Evolutionary conservation across 169 alveolate species (phyloP).

Genomic region (Plasmodium relictum): DNA sequence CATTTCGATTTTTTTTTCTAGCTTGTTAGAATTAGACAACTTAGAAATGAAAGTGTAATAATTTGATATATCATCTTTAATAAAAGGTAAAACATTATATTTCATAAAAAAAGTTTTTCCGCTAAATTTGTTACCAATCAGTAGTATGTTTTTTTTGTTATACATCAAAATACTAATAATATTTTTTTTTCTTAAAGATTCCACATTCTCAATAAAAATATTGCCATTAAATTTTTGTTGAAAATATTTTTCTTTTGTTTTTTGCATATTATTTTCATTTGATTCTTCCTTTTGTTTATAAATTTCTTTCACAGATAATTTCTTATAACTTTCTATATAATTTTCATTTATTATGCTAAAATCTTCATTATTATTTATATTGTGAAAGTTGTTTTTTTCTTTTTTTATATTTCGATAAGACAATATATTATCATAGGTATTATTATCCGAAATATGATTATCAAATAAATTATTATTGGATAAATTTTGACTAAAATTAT

Average conservation of each 20-base stretch:
- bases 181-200: constrained; percentile 73
- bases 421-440: constrained; percentile 26
- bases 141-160: constrained; percentile 67
- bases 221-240: constrained; percentile 63
- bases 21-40: constrained; percentile 48
- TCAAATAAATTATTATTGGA: constrained; percentile 51
- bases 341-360: constrained; percentile 34
- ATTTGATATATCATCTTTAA: constrained; percentile 70
- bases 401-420: constrained; percentile 60
- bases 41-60: constrained; percentile 72
- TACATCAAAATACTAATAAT: constrained; percentile 64
- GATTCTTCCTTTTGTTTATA: constrained; percentile 43
- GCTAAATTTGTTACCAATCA: constrained; percentile 72
- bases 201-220: constrained; percentile 76
- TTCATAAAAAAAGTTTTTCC: constrained; percentile 78
- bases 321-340: constrained; percentile 48
- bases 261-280: constrained; percentile 24
- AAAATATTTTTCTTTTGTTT: constrained; percentile 63
- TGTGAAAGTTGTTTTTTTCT: constrained; percentile 12
- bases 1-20: constrained; percentile 74
- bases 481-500: constrained; percentile 51
- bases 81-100: constrained; percentile 59
- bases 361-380: constrained; percentile 11
- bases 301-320: constrained; percentile 39
- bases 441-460: constrained; percentile 53